phyloP scores from a whole-genome alignment of 2,329 filamentous ascomycete genomes.

The Eutypella sp. region DNA sequence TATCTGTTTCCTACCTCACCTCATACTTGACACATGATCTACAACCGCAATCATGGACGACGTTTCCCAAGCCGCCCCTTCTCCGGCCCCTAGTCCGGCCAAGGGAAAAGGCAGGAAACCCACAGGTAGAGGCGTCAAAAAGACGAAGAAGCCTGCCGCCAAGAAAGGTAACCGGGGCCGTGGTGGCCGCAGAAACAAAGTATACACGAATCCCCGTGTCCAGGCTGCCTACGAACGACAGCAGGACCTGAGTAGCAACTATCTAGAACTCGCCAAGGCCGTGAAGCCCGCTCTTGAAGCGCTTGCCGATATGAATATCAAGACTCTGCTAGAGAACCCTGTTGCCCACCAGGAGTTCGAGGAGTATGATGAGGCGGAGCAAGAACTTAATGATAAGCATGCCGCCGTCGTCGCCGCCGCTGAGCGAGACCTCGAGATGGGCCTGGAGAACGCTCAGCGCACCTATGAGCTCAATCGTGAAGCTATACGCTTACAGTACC shows the following conservation, averaged over 20 bases:
- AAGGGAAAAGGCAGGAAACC: constrained; percentile 22
- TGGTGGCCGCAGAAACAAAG: constrained; percentile 47
- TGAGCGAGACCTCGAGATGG: constrained; percentile 28
- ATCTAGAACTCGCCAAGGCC: constrained; percentile 56
- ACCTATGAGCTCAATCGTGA: constrained; percentile 30
- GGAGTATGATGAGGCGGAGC: constrained; percentile 48
- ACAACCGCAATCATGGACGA: constrained; percentile 23
- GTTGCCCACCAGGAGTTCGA: constrained; percentile 47
- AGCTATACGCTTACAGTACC: constrained; percentile 34
- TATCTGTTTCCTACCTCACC: not conserved
- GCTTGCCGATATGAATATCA: constrained; percentile 55
- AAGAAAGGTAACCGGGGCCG: constrained; percentile 28
- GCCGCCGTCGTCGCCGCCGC: constrained; percentile 19
- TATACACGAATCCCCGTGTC: constrained; percentile 47
- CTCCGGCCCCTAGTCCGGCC: constrained; percentile 26
- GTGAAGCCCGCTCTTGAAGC: constrained; percentile 63
- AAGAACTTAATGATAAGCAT: constrained; percentile 45
- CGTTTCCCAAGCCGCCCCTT: constrained; percentile 18
- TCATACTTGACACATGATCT: constrained; percentile 13
- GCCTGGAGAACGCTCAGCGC: constrained; percentile 25
- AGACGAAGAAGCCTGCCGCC: constrained; percentile 18
- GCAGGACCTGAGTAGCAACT: constrained; percentile 61
- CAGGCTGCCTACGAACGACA: constrained; percentile 59
- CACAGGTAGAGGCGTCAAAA: constrained; percentile 16
- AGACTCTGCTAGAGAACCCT: constrained; percentile 50